Conservation (phyloP, 2,329 filamentous ascomycete genomes). For the Monosporascus sp. region DNA sequence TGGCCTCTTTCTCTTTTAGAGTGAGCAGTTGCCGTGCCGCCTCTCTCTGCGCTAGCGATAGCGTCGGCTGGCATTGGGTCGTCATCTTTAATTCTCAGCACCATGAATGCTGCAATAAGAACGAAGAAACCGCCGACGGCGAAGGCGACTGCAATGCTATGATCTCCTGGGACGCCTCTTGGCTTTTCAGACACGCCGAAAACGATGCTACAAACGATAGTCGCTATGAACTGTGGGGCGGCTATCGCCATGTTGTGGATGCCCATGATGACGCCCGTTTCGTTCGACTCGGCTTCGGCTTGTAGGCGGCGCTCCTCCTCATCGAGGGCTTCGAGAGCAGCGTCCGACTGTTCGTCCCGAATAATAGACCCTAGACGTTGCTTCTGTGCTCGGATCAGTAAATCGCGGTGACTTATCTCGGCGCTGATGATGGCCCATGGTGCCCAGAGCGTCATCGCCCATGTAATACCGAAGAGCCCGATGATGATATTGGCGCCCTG, state of each 20-base stretch:
- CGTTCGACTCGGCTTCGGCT: conserved; percentile 59
- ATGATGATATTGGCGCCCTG: conserved; percentile 71
- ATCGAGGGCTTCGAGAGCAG: conserved; percentile 20
- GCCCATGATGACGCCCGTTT: conserved; percentile 85
- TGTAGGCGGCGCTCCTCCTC: conserved; percentile 30
- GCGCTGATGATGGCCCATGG: conserved; percentile 93
- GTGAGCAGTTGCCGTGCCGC: conserved; percentile 27
- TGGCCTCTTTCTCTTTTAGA: conserved; percentile 37
- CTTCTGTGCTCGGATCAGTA: conserved; percentile 39
- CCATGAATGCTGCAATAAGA: conserved; percentile 69
- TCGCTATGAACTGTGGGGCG: conserved; percentile 86
- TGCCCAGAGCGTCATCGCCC: conserved; percentile 91
- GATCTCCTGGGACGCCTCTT: conserved; percentile 75
- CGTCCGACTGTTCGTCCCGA: conserved; percentile 10
- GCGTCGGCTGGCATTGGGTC: conserved; percentile 31
- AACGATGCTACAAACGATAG: conserved; percentile 74
- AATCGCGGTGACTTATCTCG: conserved; percentile 80
- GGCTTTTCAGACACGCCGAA: conserved; percentile 86
- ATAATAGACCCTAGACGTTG: conserved; percentile 25
- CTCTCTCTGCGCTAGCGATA: conserved; percentile 38
- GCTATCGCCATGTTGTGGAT: conserved; percentile 96
- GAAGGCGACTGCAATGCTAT: conserved; percentile 81
- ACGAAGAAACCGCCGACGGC: conserved; percentile 78
- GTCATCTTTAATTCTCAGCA: conserved; percentile 62
- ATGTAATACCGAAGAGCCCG: conserved; percentile 79